Evolutionary conservation across 108 stramenopile genomes (phyloP).

Genomic region (Cyclostephanos invisitatus): DNA sequence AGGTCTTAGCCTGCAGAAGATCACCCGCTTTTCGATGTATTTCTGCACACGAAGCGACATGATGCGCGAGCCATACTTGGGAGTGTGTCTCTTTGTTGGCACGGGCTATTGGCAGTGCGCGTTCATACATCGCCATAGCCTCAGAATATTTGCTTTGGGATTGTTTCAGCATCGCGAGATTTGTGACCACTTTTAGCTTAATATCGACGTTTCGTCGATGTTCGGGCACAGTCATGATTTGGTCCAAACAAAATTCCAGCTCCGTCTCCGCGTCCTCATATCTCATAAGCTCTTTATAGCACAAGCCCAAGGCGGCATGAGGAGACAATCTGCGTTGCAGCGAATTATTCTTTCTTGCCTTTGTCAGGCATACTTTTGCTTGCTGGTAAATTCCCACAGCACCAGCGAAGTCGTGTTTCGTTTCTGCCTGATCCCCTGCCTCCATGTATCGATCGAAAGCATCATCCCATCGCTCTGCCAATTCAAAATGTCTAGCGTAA

Average conservation of each 20-base stretch:
- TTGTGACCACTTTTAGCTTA: constrained; percentile 30
- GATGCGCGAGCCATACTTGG: constrained; percentile 41
- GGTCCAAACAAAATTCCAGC: constrained; percentile 25
- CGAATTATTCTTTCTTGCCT: constrained; percentile 2
- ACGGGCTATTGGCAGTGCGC: constrained; percentile 35
- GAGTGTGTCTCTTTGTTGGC: constrained; percentile 18
- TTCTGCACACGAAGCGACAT: constrained; percentile 36
- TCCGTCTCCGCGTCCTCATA: constrained; percentile 41
- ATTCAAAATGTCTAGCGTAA: constrained; percentile 28
- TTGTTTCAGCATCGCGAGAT: constrained; percentile 39
- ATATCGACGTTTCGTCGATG: constrained; percentile 9
- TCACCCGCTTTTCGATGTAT: constrained; percentile 39
- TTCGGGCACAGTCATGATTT: constrained; percentile 23
- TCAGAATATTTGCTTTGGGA: constrained; percentile 40
- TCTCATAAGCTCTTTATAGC: constrained; percentile 33
- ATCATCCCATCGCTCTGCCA: constrained; percentile 32
- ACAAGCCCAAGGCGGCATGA: constrained; percentile 22
- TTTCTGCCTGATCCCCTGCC: constrained; percentile 33
- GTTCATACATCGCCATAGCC: constrained; percentile 38
- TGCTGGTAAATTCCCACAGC: constrained; percentile 31
- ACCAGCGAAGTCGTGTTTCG: constrained; percentile 24
- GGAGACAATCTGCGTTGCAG: constrained; percentile 19
- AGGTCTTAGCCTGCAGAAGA: constrained; percentile 17
- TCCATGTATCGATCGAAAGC: constrained; percentile 44
- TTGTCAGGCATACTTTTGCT: constrained; percentile 27